Conservation (phyloP, 495 filamentous ascomycete species). For the Annulohypoxylon maeteangense region DNA sequence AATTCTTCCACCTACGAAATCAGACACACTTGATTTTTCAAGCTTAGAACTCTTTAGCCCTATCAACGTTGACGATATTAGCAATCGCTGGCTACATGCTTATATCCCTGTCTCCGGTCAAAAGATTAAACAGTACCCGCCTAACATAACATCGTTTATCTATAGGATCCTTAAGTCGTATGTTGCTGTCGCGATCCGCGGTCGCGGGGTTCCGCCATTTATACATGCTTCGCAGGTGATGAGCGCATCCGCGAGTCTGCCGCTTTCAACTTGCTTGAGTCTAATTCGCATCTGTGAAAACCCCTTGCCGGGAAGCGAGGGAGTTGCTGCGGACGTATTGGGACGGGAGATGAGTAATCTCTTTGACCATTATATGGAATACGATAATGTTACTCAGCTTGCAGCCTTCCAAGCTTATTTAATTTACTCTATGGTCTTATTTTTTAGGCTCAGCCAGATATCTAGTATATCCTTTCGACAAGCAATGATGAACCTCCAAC, state of each 20-base stretch:
- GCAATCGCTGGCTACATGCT: conserved; percentile 58
- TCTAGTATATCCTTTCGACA: conserved; percentile 47
- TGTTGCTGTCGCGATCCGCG: conserved; percentile 49
- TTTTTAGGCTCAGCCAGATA: conserved; percentile 50
- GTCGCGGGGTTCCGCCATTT: conserved; percentile 54
- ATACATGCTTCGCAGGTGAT: conserved; percentile 53
- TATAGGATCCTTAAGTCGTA: conserved; percentile 59
- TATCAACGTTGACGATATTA: conserved; percentile 57
- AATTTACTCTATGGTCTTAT: conserved; percentile 57
- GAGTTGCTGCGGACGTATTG: conserved; percentile 45
- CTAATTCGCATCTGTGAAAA: conserved; percentile 56
- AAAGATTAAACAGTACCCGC: conserved; percentile 52
- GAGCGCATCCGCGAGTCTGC: conserved; percentile 34
- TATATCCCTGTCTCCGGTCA: conserved; percentile 57
- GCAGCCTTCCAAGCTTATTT: conserved; percentile 62
- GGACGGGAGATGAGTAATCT: conserved; percentile 56
- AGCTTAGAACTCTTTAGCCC: conserved; percentile 52
- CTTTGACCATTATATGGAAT: conserved; percentile 46
- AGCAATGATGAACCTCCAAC: conserved; percentile 59
- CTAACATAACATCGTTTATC: conserved; percentile 50
- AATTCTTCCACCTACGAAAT: not conserved
- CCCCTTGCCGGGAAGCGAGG: conserved; percentile 54
- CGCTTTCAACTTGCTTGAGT: conserved; percentile 58
- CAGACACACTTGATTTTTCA: conserved; percentile 41
- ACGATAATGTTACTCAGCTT: conserved; percentile 52